A percentile compares a stretch with the other conserved stretches of the same genome.
Conservation (phyloP, 2,329 filamentous ascomycete species). For the Fusarium subglutinans region DNA sequence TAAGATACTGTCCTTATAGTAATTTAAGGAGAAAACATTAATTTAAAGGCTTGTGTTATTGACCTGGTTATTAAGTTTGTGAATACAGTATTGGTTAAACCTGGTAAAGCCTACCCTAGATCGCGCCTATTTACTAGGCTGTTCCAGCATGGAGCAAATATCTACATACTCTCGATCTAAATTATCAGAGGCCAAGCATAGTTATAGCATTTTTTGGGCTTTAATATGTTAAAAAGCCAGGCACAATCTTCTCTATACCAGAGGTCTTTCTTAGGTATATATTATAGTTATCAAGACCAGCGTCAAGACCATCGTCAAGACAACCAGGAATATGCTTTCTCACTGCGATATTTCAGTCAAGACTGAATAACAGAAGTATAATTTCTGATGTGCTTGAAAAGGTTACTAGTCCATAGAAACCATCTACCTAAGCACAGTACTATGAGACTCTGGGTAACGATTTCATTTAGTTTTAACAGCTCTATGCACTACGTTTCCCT, state of each 20-base stretch:
- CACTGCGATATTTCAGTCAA: fast-evolving
- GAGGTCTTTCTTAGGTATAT: fast-evolving
- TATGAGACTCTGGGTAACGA: fast-evolving
- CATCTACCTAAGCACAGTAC: fast-evolving
- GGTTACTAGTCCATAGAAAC: fast-evolving
- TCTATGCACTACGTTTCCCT: not conserved
- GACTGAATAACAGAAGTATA: fast-evolving
- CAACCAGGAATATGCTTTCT: fast-evolving
- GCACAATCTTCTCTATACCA: no score
- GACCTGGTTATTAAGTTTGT: no score
- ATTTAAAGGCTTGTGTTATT: no score
- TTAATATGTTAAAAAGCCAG: fast-evolving
- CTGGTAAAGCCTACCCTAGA: not conserved
- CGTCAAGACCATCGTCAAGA: not conserved
- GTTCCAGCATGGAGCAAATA: no score
- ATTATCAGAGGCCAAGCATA: fast-evolving
- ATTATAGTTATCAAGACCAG: fast-evolving
- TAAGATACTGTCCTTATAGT: fast-evolving
- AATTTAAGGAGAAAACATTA: no score
- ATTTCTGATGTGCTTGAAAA: not conserved
- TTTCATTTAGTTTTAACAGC: not conserved
- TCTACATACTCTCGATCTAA: not conserved
- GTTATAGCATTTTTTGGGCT: not conserved
- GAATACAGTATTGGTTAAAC: fast-evolving
- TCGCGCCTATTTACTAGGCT: no score